Evolutionary conservation across 768 basidiomycete species (phyloP).

Genomic region (Hygrophoropsis aurantiaca): DNA sequence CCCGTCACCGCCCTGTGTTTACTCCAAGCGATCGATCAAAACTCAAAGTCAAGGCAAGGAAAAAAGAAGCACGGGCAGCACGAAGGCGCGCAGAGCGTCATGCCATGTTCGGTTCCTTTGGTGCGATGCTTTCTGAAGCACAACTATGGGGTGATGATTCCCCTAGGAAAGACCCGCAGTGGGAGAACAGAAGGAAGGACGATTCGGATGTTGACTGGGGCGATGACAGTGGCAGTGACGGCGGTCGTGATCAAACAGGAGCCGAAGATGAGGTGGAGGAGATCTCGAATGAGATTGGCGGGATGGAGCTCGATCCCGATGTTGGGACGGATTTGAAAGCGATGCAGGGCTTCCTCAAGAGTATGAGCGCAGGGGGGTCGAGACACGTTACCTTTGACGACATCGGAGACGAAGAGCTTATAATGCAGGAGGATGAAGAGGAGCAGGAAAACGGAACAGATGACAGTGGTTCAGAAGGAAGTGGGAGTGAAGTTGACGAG

Average conservation of each 20-base stretch:
- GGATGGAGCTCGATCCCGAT: conserved; percentile 69
- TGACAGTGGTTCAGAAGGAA: conserved; percentile 19
- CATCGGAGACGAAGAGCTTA: conserved; percentile 51
- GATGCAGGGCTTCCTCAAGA: conserved; percentile 53
- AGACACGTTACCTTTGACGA: conserved; percentile 65
- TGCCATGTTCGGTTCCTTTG: conserved; percentile 45
- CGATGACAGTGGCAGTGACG: conserved; percentile 38
- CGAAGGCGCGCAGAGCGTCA: conserved; percentile 24
- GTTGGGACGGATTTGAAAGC: conserved; percentile 44
- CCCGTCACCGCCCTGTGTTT: conserved; percentile 31
- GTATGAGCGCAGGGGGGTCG: conserved; percentile 49
- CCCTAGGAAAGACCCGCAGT: conserved; percentile 36
- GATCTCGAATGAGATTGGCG: conserved; percentile 34
- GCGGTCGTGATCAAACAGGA: conserved; percentile 11
- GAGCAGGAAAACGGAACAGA: conserved; percentile 19
- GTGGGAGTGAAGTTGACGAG: conserved; percentile 21
- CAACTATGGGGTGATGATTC: conserved; percentile 36
- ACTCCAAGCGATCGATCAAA: conserved; percentile 22
- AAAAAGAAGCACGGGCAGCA: conserved; percentile 8
- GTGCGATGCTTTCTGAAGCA: conserved; percentile 57
- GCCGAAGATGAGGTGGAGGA: conserved; percentile 27
- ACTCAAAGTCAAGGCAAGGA: conserved; percentile 22
- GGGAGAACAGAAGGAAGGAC: conserved; percentile 52
- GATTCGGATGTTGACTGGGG: conserved; percentile 76
- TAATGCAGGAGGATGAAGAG: conserved; percentile 50